Conservation (phyloP, 169 alveolate genomes). For the Plasmodium cynomolgi region DNA sequence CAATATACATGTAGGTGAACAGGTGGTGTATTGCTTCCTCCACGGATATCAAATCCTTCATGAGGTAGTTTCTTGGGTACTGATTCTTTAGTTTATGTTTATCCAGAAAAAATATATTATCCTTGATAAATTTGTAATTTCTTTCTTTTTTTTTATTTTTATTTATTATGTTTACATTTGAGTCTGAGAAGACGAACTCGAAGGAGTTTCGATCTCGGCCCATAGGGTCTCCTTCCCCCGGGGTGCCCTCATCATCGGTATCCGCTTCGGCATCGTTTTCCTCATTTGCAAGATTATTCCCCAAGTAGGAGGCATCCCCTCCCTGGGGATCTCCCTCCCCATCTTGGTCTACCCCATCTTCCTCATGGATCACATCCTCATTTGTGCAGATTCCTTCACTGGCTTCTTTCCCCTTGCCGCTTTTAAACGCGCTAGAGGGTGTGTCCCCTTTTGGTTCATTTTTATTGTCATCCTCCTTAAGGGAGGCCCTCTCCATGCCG, state of each 20-base stretch:
- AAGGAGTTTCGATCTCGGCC: not conserved
- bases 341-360: not conserved
- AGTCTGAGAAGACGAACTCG: slow-evolving; percentile 44
- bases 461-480: not conserved
- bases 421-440: not conserved
- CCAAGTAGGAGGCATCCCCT: not conserved
- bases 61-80: slow-evolving; percentile 34
- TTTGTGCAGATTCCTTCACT: not conserved
- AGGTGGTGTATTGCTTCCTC: slow-evolving; percentile 71
- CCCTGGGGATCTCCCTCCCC: not conserved
- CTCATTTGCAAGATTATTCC: not conserved
- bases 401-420: not conserved
- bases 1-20: slow-evolving; percentile 74
- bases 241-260: not conserved
- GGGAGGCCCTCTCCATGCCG: slow-evolving; percentile 1
- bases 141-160: slow-evolving; percentile 59
- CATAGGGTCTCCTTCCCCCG: not conserved
- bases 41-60: slow-evolving; percentile 57
- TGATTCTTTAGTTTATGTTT: slow-evolving; percentile 35
- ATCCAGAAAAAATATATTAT: slow-evolving; percentile 34
- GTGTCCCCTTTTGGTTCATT: slow-evolving; percentile 14
- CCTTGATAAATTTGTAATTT: slow-evolving; percentile 53
- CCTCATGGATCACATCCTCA: slow-evolving; percentile 6
- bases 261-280: not conserved
- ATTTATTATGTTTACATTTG: slow-evolving; percentile 38